Base-by-base conservation (phyloP, 495 filamentous ascomycete genomes). In the Neurospora cerealis region DNA sequence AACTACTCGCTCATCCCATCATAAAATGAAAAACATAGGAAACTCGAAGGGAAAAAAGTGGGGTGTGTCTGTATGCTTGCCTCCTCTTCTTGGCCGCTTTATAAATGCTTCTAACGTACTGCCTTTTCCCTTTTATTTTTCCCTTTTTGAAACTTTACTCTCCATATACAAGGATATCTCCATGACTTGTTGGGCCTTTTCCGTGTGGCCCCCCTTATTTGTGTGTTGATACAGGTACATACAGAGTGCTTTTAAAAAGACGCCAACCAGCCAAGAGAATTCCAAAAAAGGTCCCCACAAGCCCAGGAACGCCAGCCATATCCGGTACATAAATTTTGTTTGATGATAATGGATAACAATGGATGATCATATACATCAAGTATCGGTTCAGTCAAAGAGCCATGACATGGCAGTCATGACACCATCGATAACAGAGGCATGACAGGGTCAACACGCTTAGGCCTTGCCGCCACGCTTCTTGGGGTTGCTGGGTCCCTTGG, bases 401-500 rank as follows among this genome's bases (percentile, higher is more conserved):
- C 34, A 66, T 66, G 54, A 34, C 54, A 34, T 66, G 54, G 54
- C 54, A 66, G 28, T 34, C 54, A 66, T 36, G 28, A 28, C 17
- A 66, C 54, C 54, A 36, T 66, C 7, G 28, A 32, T 66, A 2
- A 66, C 15, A 48, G 28, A 71, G 70, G 28, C 28, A 34, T 34
- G 28, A 44, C 40, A 60, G 70, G 38, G 42, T 34, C n/a, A 70
- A 41, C 36, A 70, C 70, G 70, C n/a, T 69, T 37, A 72, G 32
- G 71, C 71, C 44, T 54, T 74, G 44, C 74, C 76, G 34, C 88
- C 89, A 44, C 87, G 80, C 73, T 92, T 87, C 84, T 93, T 95
- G 21, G 92, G 93, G 81, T 94, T 94, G 75, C 83, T 83, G 39
- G 89, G 85, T 17, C 87, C 86, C 70, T 88, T 82, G 71, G 88